A percentile compares a stretch with the other conserved stretches of the same genome.
Evolutionary conservation across 2,329 filamentous ascomycete species (phyloP).

Genomic region (Dactylellina cionopaga): DNA sequence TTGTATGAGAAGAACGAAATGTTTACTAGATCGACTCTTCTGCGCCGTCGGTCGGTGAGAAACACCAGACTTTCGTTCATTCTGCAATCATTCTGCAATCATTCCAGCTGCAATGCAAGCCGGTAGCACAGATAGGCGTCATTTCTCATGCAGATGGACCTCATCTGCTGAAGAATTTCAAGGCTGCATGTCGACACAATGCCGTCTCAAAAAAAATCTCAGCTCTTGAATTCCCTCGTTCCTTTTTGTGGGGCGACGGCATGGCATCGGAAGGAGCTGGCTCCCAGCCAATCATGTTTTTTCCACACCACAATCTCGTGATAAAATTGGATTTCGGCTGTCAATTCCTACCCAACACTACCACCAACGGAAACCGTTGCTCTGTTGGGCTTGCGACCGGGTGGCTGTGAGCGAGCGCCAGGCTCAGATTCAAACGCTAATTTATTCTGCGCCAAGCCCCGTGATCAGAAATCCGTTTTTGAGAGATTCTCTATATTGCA

Average conservation of each 20-base stretch:
- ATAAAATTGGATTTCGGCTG: conserved; percentile 23
- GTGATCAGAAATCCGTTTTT: too few species aligned
- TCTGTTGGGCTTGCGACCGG: conserved; percentile 21
- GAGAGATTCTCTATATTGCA: too few species aligned
- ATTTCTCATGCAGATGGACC: conserved; percentile 25
- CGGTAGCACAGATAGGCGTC: conserved; percentile 21
- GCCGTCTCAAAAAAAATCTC: conserved; percentile 13
- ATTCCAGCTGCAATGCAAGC: conserved; percentile 24
- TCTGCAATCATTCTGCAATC: too few species aligned
- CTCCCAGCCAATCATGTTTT: conserved; percentile 33
- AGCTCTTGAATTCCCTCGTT: conserved; percentile 46
- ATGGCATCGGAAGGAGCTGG: conserved; percentile 29
- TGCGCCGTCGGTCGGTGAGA: too few species aligned
- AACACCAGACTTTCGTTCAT: neutral
- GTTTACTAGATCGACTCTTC: too few species aligned
- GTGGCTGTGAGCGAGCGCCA: too few species aligned
- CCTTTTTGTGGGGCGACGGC: neutral
- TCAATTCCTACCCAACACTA: conserved; percentile 24
- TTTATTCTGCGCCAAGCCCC: neutral
- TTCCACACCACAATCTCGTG: conserved; percentile 50
- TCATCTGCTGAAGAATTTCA: conserved; percentile 13
- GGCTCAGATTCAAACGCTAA: neutral
- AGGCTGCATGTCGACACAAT: conserved; percentile 16
- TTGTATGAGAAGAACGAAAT: too few species aligned
- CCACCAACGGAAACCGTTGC: conserved; percentile 11